Conservation (phyloP, 345 rosid genomes). For the Salix suchowensis region DNA sequence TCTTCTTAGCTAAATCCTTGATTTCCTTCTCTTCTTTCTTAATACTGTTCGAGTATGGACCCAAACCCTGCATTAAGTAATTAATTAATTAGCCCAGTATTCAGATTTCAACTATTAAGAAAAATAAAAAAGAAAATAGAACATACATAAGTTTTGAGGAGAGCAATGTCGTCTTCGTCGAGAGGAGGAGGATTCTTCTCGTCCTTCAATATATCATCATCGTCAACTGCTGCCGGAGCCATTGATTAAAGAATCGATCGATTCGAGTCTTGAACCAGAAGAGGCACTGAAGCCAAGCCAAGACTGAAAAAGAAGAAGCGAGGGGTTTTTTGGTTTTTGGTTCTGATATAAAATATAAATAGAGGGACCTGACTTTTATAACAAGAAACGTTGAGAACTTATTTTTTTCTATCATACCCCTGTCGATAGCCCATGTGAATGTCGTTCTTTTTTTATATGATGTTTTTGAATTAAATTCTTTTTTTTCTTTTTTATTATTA, state of each 20-base stretch:
- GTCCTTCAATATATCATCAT: constrained; percentile 52
- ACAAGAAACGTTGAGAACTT: constrained; percentile 1
- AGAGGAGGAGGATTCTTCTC: constrained; percentile 90
- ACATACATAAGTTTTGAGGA: constrained; percentile 82
- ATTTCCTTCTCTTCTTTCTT: constrained; percentile 92
- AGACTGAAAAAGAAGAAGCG: no score
- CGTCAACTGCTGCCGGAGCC: constrained; percentile 43
- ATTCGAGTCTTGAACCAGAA: neutral
- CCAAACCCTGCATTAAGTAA: constrained; percentile 61
- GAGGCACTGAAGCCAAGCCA: no score
- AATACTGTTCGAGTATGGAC: constrained; percentile 78
- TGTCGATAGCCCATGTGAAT: no score
- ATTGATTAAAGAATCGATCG: neutral
- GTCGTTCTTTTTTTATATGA: no score
- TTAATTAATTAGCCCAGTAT: neutral
- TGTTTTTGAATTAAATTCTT: no score
- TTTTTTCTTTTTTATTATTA: no score
- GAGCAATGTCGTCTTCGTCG: constrained; percentile 90
- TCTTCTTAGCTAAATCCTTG: constrained; percentile 83
- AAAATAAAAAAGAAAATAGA: neutral
- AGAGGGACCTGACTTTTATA: constrained; percentile 1
- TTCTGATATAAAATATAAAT: neutral
- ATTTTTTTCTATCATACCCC: no score
- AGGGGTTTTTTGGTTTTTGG: neutral
- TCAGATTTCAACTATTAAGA: neutral